A percentile compares a stretch with the other conserved stretches of the same genome.
These are phyloP conservation scores for Exophiala mesophila DNA, from an alignment of 2,329 filamentous ascomycete genomes.

Conservation along the genomic window DNA sequence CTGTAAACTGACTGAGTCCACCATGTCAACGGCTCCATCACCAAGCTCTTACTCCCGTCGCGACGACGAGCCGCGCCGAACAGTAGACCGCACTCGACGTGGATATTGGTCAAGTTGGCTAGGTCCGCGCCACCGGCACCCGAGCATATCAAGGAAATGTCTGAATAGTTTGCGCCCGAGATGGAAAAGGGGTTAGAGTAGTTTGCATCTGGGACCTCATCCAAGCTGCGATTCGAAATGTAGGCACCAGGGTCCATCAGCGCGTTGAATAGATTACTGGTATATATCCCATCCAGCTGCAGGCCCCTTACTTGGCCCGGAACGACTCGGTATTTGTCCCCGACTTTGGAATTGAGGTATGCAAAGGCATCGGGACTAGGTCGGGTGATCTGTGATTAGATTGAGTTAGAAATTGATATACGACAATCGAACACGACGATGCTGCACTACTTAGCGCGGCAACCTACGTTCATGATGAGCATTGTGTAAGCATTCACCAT, in stretches of 20 bases:
- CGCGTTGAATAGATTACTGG: constrained; percentile 1
- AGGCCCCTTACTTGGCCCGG: constrained; percentile 5
- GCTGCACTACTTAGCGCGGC: neutral
- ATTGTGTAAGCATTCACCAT: constrained; percentile 36
- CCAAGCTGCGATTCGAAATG: constrained; percentile 9
- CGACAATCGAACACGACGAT: too few species aligned
- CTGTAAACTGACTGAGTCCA: constrained; percentile 44
- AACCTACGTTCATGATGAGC: neutral
- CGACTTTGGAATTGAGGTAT: constrained; percentile 37
- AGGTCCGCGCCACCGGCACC: constrained; percentile 30
- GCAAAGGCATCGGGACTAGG: constrained; percentile 29
- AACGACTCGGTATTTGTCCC: constrained; percentile 31
- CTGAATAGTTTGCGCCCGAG: constrained; percentile 25
- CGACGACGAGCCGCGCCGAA: constrained; percentile 36
- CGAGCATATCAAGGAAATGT: constrained; percentile 29
- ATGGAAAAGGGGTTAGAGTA: constrained; percentile 34
- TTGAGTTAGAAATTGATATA: neutral
- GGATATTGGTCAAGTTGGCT: constrained; percentile 42
- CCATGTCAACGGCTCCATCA: constrained; percentile 38
- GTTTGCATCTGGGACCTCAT: constrained; percentile 5
- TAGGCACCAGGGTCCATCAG: constrained; percentile 11
- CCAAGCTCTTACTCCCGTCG: constrained; percentile 32
- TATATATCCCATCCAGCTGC: constrained; percentile 7
- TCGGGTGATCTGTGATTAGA: constrained; percentile 38
- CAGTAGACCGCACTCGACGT: constrained; percentile 38